Conservation (phyloP, 2,329 filamentous ascomycete genomes). For the Endocalyx cinctus region DNA sequence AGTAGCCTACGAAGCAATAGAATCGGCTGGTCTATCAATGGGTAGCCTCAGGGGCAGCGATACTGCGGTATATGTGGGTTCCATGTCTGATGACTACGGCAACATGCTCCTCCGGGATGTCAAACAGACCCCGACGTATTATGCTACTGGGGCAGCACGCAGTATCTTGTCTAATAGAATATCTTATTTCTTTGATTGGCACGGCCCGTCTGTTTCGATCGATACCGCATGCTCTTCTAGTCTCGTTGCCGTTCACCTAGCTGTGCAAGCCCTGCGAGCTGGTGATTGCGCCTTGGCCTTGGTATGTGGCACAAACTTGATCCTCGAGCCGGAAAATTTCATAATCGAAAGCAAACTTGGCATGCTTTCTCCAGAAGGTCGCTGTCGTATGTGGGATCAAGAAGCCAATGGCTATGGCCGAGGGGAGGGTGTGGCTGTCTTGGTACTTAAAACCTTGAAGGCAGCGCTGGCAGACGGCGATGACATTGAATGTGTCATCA, state of each 20-base stretch:
- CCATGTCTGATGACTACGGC: conserved; percentile 8
- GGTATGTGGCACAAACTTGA: conserved; percentile 2
- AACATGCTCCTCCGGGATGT: conserved; percentile 8
- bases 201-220: conserved; percentile 33
- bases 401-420: conserved; percentile 18
- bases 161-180: conserved; percentile 27
- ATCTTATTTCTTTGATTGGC: conserved; percentile 30
- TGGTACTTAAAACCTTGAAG: conserved; percentile 40
- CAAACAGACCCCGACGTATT: conserved; percentile 10
- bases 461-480: conserved; percentile 30
- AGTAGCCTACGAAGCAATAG: conserved; percentile 5
- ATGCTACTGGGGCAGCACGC: conserved; percentile 21
- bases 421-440: conserved; percentile 15
- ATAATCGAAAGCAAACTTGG: conserved; percentile 6
- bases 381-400: conserved; percentile 14
- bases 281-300: conserved; percentile 4
- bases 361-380: conserved; percentile 15
- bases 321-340: not conserved
- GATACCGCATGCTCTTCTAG: conserved; percentile 13
- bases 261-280: conserved; percentile 1
- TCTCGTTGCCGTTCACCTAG: conserved; percentile 7
- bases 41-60: conserved; percentile 1
- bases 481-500: conserved; percentile 12
- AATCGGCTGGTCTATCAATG: conserved; percentile 2
- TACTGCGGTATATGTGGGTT: conserved; percentile 4